Conservation (phyloP, 345 rosid genomes). For the Cardamine chenopodiifolia region DNA sequence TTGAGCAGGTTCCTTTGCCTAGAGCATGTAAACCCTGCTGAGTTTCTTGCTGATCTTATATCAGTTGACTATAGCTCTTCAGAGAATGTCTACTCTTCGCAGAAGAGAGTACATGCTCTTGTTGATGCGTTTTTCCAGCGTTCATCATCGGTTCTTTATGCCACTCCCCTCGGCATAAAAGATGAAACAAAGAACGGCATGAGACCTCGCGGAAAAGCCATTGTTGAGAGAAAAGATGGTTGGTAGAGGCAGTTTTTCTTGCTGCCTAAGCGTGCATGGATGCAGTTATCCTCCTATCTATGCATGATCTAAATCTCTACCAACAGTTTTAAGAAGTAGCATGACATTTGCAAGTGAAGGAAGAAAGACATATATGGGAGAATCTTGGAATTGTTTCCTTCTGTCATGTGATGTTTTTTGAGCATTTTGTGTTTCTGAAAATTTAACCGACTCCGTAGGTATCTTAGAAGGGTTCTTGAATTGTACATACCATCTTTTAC, state of each 20-base stretch:
- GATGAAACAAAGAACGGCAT: constrained; percentile 42
- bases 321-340: neutral
- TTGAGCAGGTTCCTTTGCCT: constrained; percentile 76
- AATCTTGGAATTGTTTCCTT: neutral
- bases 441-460: neutral
- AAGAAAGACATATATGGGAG: neutral
- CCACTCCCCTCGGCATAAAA: constrained; percentile 59
- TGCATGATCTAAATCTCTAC: constrained; percentile 13
- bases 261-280: constrained; percentile 93
- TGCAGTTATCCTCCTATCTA: constrained; percentile 61
- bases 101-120: constrained; percentile 85
- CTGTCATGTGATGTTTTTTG: neutral
- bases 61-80: constrained; percentile 87
- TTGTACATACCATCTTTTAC: neutral
- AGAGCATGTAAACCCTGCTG: constrained; percentile 93
- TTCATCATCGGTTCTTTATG: constrained; percentile 59
- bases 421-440: constrained; percentile 2
- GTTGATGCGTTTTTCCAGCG: constrained; percentile 77
- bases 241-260: constrained; percentile 93
- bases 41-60: constrained; percentile 97
- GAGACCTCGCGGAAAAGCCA: constrained; percentile 46
- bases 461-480: constrained; percentile 12
- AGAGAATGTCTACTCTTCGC: constrained; percentile 74
- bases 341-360: neutral
- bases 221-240: constrained; percentile 55